Evolutionary conservation across 2,329 filamentous ascomycete species (phyloP).

Genomic region (Colletotrichum nymphaeae): DNA sequence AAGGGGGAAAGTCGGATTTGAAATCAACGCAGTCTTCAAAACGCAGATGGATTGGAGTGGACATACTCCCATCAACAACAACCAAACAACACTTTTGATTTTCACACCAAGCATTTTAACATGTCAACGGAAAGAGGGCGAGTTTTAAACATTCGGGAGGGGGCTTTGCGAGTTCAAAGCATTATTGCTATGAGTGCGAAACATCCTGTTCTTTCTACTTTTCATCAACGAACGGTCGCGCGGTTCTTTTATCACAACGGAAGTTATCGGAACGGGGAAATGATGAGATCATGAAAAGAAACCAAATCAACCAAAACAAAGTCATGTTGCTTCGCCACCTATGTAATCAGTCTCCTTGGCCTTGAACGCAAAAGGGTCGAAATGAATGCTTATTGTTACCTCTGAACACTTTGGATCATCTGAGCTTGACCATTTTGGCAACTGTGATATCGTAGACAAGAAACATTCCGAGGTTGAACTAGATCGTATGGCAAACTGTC

Average conservation of each 20-base stretch:
- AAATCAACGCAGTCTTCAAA: conserved; percentile 28
- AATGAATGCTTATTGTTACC: conserved; percentile 27
- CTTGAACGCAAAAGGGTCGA: conserved; percentile 13
- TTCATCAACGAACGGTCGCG: conserved; percentile 9
- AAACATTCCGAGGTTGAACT: neutral
- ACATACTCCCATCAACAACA: neutral
- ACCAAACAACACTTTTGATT: conserved; percentile 17
- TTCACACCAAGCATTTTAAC: neutral
- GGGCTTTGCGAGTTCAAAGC: conserved; percentile 30
- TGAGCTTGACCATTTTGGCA: neutral
- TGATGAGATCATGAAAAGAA: conserved; percentile 30
- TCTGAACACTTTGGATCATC: neutral
- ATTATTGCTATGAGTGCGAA: conserved; percentile 16
- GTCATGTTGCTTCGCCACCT: conserved; percentile 32
- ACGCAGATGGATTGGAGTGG: conserved; percentile 27
- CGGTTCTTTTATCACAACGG: conserved; percentile 9
- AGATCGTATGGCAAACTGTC: neutral
- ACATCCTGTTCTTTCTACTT: neutral
- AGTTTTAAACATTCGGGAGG: conserved; percentile 11
- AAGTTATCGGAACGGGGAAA: conserved; percentile 27
- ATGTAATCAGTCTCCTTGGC: conserved; percentile 32
- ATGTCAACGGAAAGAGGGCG: conserved; percentile 4
- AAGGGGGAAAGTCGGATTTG: conserved; percentile 31
- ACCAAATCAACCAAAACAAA: neutral
- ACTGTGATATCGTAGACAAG: neutral